These are phyloP conservation scores for Barnettozyma pratensis DNA, from an alignment of 805 yeast genomes.

Conservation along the genomic window DNA sequence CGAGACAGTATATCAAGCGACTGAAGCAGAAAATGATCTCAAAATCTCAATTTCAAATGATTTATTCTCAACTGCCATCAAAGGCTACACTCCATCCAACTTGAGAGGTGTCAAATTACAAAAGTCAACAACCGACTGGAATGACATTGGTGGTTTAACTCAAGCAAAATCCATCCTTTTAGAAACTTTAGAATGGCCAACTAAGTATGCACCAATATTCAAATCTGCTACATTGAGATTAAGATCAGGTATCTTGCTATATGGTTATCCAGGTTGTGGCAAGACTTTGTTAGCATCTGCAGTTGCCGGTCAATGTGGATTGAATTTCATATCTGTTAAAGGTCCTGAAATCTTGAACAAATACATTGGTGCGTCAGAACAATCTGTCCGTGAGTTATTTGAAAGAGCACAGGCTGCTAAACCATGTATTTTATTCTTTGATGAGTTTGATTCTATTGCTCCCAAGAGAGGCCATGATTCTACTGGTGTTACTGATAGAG, in stretches of 20 bases:
- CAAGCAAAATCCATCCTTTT: slow-evolving; percentile 70
- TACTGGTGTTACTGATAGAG: slow-evolving; percentile 96
- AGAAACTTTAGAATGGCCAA: slow-evolving; percentile 97
- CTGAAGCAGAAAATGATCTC: slow-evolving; percentile 6
- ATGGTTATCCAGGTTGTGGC: slow-evolving; percentile 98
- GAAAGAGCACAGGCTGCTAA: slow-evolving; percentile 93
- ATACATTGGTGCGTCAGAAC: slow-evolving; percentile 96
- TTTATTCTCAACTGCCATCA: slow-evolving; percentile 51
- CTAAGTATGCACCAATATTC: slow-evolving; percentile 93
- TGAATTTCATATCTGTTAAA: slow-evolving; percentile 87
- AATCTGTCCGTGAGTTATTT: slow-evolving; percentile 86
- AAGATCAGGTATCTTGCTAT: slow-evolving; percentile 83
- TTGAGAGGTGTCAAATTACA: slow-evolving; percentile 83
- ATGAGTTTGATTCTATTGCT: slow-evolving; percentile 95
- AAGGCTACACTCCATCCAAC: slow-evolving; percentile 72
- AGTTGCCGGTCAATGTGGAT: slow-evolving; percentile 88
- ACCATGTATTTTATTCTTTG: slow-evolving; percentile 90
- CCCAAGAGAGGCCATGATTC: slow-evolving; percentile 98
- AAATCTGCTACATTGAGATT: slow-evolving; percentile 79
- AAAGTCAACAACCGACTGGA: slow-evolving; percentile 71
- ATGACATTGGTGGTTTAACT: slow-evolving; percentile 81
- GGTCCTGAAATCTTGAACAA: slow-evolving; percentile 95
- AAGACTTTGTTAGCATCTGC: slow-evolving; percentile 91
- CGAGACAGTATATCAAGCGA: slow-evolving; percentile 28
- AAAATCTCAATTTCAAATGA: slow-evolving; percentile 24